phyloP scores from a whole-genome alignment of 2,329 filamentous ascomycete genomes.

The Berkeleyomyces rouxiae region DNA sequence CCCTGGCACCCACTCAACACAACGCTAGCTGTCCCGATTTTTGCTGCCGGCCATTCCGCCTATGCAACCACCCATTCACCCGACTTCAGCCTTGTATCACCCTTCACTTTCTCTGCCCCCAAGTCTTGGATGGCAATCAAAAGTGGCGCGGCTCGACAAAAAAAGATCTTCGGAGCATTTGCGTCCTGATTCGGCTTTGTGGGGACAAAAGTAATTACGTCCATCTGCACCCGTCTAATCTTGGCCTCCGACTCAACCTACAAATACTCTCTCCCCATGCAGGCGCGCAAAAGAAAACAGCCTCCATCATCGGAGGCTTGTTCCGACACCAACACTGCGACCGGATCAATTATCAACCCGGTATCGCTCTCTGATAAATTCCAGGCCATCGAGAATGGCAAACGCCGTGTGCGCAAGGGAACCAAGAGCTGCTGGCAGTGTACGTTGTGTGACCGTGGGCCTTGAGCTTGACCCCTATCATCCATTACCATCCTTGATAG shows the following conservation, averaged over 20 bases:
- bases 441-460: slow-evolving; percentile 20
- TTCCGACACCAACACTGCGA: not conserved
- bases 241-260: too few relatives aligned
- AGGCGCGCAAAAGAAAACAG: slow-evolving; percentile 10
- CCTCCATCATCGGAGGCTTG: slow-evolving; percentile 1
- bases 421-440: slow-evolving; percentile 45
- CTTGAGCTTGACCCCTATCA: not conserved
- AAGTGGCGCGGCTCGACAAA: too few relatives aligned
- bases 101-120: too few relatives aligned
- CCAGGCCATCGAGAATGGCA: slow-evolving; percentile 8
- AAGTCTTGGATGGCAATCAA: too few relatives aligned
- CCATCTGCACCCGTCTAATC: too few relatives aligned
- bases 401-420: slow-evolving; percentile 30
- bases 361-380: not conserved
- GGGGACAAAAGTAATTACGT: too few relatives aligned
- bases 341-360: not conserved
- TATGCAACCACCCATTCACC: too few relatives aligned
- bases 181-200: too few relatives aligned
- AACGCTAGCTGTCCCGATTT: too few relatives aligned
- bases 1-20: not conserved
- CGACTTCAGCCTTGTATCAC: too few relatives aligned
- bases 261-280: not conserved
- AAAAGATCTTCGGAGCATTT: too few relatives aligned
- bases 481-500: not conserved
- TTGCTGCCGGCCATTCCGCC: too few relatives aligned